These are phyloP conservation scores for Beauveria sp. DNA, from an alignment of 2,329 filamentous ascomycete species.

Conservation along the genomic window DNA sequence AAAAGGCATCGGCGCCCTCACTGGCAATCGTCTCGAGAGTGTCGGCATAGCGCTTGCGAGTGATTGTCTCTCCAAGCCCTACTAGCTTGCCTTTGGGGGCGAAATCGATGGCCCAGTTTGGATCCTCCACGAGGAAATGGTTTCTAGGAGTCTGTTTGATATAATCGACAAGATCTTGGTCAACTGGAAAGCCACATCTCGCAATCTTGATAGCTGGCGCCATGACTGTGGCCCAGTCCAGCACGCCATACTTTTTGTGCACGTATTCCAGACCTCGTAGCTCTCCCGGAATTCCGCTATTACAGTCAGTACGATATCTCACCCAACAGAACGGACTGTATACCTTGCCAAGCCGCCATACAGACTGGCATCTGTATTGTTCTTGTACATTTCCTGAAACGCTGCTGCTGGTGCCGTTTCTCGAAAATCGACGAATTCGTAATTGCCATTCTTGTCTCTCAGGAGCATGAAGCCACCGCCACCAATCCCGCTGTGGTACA, in stretches of 20 bases:
- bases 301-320: background rate
- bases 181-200: slow-evolving; percentile 63
- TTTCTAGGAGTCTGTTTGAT: slow-evolving; percentile 48
- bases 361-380: slow-evolving; percentile 56
- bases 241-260: slow-evolving; percentile 56
- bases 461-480: slow-evolving; percentile 76
- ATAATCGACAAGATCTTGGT: slow-evolving; percentile 61
- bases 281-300: slow-evolving; percentile 59
- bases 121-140: slow-evolving; percentile 61
- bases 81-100: slow-evolving; percentile 64
- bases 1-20: slow-evolving; percentile 60
- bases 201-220: slow-evolving; percentile 65
- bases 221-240: slow-evolving; percentile 61
- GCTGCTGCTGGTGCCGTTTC: slow-evolving; percentile 77
- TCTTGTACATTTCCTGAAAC: slow-evolving; percentile 72
- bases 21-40: slow-evolving; percentile 64
- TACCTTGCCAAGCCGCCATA: slow-evolving; percentile 65
- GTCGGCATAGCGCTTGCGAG: slow-evolving; percentile 64
- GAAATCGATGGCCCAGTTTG: slow-evolving; percentile 77
- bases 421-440: slow-evolving; percentile 78
- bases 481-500: slow-evolving; percentile 65
- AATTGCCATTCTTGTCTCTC: slow-evolving; percentile 54
- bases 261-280: slow-evolving; percentile 67
- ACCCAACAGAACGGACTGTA: slow-evolving; percentile 23
- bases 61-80: slow-evolving; percentile 64